Evolutionary conservation across 2,329 filamentous ascomycete species (phyloP), one percentile per base, ranked within the genome.

Genomic region (Penicillium expansum): DNA sequence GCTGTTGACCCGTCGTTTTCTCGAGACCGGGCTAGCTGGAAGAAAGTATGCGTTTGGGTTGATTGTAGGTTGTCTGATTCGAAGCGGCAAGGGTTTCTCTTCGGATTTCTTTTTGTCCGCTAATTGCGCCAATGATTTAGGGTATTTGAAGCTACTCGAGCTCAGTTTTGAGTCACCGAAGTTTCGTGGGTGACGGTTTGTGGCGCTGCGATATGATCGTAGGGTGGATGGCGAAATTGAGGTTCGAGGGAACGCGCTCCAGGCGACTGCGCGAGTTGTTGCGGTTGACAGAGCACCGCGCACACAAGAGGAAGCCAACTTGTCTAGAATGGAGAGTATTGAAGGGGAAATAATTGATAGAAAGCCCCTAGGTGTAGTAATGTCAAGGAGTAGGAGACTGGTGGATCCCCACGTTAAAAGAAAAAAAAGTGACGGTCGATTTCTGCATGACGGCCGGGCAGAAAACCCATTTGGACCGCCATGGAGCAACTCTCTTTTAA

Each of bases 221-320:
- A 49, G 48, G 45, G 55, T 52, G 38, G 51, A 32, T 35, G 52
- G 58, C 20, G 50, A 51, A 56, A 52, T 58, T 32, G 48, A 42
- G 30, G 47, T 43, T 44, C 41, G 52, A 48, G 55, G 55, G 54
- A 57, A 59, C 35, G 49, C 59, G 58, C 61, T 59, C 55, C 43
- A 48, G 44, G 58, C 35, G 58, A 59, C 45, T 61, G 62, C 63
- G 62, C 67, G 65, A 62, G 62, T 66, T 62, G 65, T 63, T 56
- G 62, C 68, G 59, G 62, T 59, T 61, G 67, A 58, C 55, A 69
- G 64, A 61, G 65, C 67, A 65, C 68, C 66, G 66, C 66, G 59
- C 55, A 63, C 59, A 41, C 57, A 61, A 62, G 69, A 54, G 61
- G 67, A 73, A 73, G 72, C 73, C 73, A 75, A 74, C 56, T 66